Evolutionary conservation across 2,329 filamentous ascomycete genomes (phyloP).

Genomic region (Pseudogymnoascus sp.): DNA sequence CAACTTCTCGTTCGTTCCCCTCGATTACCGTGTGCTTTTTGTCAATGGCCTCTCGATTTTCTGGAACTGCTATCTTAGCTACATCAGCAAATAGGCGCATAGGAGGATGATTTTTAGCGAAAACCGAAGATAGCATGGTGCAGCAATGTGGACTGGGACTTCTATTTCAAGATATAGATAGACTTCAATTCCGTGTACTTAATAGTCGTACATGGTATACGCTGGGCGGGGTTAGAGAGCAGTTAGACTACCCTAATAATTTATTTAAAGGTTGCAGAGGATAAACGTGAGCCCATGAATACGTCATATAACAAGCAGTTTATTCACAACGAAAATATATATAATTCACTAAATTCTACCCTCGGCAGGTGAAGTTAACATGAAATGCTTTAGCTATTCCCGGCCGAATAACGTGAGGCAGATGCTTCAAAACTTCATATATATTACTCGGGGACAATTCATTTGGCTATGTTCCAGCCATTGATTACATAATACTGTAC

Average conservation of each 20-base stretch:
- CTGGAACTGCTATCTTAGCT: conserved; percentile 36
- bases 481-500: background rate
- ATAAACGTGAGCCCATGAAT: background rate
- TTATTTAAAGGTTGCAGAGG: background rate
- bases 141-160: background rate
- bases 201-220: background rate
- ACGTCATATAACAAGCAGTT: background rate
- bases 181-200: background rate
- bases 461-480: background rate
- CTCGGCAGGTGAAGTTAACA: background rate
- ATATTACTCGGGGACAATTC: background rate
- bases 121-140: background rate
- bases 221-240: background rate
- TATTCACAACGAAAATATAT: background rate
- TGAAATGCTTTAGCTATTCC: background rate
- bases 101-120: background rate
- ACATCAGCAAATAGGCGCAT: conserved; percentile 22
- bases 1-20: conserved; percentile 64
- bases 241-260: background rate
- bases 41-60: conserved; percentile 63
- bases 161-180: background rate
- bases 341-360: background rate
- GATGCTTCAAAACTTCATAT: background rate
- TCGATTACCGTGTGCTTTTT: conserved; percentile 60
- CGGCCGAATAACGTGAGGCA: background rate